Conservation (phyloP, 768 basidiomycete species). For the Pisolithus sp. region DNA sequence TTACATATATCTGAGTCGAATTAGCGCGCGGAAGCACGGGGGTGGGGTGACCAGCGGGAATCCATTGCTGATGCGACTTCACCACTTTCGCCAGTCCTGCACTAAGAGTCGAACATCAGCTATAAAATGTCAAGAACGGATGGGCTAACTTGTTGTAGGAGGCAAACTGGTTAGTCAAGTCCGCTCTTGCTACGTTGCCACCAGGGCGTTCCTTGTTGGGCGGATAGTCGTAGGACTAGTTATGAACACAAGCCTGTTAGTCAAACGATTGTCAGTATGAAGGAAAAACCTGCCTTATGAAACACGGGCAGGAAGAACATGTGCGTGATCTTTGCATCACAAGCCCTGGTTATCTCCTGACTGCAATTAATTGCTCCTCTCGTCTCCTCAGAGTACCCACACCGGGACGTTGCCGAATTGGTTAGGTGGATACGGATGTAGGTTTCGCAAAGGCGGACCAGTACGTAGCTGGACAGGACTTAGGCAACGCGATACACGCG, state of each 20-base stretch:
- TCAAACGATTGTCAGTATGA: not conserved
- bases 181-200: slow-evolving; percentile 43
- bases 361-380: too few species aligned
- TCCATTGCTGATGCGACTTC: slow-evolving; percentile 56
- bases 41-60: slow-evolving; percentile 42
- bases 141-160: slow-evolving; percentile 50
- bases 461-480: too few species aligned
- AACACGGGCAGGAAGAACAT: slow-evolving; percentile 46
- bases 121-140: not conserved
- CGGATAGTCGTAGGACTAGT: slow-evolving; percentile 62
- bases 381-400: too few species aligned
- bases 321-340: slow-evolving; percentile 10
- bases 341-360: too few species aligned
- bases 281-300: slow-evolving; percentile 37
- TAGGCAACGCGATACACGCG: too few species aligned
- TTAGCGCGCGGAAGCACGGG: too few species aligned
- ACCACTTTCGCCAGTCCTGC: slow-evolving; percentile 52
- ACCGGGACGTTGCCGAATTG: too few species aligned
- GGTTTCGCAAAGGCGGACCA: too few species aligned
- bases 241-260: not conserved
- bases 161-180: slow-evolving; percentile 62
- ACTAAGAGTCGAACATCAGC: slow-evolving; percentile 24
- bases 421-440: too few species aligned
- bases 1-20: too few species aligned
- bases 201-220: slow-evolving; percentile 49